phyloP scores from a whole-genome alignment of 768 basidiomycete species.

The Panaeolus cyanescens region DNA sequence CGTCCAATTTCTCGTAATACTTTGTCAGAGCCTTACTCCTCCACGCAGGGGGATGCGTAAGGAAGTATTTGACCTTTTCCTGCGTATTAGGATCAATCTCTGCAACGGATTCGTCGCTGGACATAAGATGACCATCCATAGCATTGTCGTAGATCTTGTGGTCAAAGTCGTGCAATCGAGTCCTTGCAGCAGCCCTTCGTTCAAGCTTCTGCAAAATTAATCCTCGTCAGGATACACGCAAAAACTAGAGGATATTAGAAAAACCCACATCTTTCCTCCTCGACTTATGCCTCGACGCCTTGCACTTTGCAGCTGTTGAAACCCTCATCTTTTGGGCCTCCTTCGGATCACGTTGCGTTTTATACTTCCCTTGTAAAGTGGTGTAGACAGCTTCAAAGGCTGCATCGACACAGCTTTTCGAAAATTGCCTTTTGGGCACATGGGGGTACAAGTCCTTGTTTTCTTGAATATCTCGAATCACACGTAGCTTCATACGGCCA shows the following conservation, averaged over 20 bases:
- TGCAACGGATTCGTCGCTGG: constrained; percentile 73
- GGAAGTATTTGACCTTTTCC: constrained; percentile 40
- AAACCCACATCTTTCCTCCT: constrained; percentile 64
- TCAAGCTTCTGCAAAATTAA: constrained; percentile 57
- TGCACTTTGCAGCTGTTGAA: constrained; percentile 63
- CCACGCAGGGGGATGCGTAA: constrained; percentile 65
- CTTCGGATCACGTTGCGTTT: constrained; percentile 52
- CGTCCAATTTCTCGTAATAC: constrained; percentile 64
- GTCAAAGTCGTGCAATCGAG: constrained; percentile 52
- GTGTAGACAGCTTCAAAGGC: constrained; percentile 74
- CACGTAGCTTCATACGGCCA: constrained; percentile 64
- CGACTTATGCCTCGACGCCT: constrained; percentile 58
- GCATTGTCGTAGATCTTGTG: constrained; percentile 72
- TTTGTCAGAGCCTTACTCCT: constrained; percentile 63
- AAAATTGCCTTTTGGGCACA: constrained; percentile 67
- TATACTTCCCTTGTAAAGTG: constrained; percentile 69
- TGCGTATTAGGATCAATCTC: constrained; percentile 35
- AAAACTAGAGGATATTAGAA: not conserved
- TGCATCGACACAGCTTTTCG: constrained; percentile 52
- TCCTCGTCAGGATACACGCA: constrained; percentile 12
- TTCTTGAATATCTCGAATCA: constrained; percentile 60
- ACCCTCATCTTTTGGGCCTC: constrained; percentile 45
- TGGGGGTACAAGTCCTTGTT: constrained; percentile 60
- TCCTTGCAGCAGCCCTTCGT: constrained; percentile 61
- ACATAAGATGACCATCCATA: constrained; percentile 76